phyloP scores from a whole-genome alignment of 169 alveolate species.

The Eimeria acervulina region DNA sequence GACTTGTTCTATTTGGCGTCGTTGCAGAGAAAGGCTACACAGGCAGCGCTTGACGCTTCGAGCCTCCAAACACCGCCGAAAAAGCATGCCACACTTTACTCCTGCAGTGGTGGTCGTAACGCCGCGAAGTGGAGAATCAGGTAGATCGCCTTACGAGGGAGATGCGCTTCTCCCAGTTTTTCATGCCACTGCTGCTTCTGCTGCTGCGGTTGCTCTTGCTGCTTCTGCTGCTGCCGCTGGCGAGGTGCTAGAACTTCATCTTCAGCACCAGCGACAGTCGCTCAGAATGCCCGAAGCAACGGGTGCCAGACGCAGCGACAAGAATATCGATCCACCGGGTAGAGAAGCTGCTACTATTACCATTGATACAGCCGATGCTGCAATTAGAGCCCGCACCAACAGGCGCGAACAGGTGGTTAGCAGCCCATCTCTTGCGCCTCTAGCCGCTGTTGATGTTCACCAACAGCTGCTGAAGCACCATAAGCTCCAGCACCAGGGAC shows the following conservation, averaged over 20 bases:
- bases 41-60: slow-evolving; percentile 26
- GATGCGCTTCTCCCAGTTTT: slow-evolving; percentile 27
- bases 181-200: slow-evolving; percentile 30
- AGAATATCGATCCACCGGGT: neutral
- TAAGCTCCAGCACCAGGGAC: neutral
- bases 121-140: neutral
- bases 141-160: slow-evolving; percentile 22
- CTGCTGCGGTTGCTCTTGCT: neutral
- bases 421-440: neutral
- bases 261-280: slow-evolving; percentile 2
- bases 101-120: slow-evolving; percentile 5
- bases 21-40: slow-evolving; percentile 70
- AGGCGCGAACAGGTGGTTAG: neutral
- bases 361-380: neutral
- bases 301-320: neutral
- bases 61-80: neutral
- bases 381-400: neutral
- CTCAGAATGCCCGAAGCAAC: neutral
- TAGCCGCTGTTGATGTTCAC: neutral
- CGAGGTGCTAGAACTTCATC: neutral
- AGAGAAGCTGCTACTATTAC: neutral
- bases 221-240: neutral
- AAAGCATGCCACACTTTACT: neutral
- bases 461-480: neutral
- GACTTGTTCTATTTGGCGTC: slow-evolving; percentile 30